Evolutionary conservation across 2,329 filamentous ascomycete species (phyloP).

Genomic region (Mollisia scopiformis): DNA sequence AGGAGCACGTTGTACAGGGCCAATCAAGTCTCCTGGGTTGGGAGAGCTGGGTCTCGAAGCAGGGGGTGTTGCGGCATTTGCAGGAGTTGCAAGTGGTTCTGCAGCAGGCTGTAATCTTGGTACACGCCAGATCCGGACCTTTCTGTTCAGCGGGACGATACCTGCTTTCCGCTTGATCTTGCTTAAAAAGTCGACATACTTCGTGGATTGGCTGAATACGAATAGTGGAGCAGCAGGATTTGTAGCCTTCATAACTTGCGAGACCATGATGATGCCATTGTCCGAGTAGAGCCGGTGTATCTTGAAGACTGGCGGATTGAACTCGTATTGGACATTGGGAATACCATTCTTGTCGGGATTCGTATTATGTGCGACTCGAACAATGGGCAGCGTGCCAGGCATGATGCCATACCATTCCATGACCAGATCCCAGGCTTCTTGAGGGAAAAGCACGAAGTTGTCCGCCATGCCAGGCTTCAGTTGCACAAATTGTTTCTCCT

Average conservation of each 20-base stretch:
- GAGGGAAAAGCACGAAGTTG: constrained; percentile 77
- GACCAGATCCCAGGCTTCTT: constrained; percentile 80
- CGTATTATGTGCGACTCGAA: constrained; percentile 78
- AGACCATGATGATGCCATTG: constrained; percentile 56
- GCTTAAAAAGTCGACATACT: constrained; percentile 75
- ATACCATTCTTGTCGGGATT: constrained; percentile 55
- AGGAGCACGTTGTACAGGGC: constrained; percentile 21
- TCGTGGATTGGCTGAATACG: constrained; percentile 71
- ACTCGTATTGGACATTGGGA: constrained; percentile 78
- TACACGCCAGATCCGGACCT: constrained; percentile 64
- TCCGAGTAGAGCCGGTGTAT: constrained; percentile 77
- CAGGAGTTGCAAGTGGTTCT: constrained; percentile 40
- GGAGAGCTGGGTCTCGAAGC: constrained; percentile 36
- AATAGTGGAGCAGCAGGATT: constrained; percentile 65
- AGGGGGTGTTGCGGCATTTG: constrained; percentile 45
- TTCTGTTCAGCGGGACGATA: constrained; percentile 70
- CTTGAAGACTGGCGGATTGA: constrained; percentile 82
- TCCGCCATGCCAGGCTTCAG: constrained; percentile 72
- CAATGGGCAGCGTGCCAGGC: constrained; percentile 70
- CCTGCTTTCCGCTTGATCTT: constrained; percentile 70
- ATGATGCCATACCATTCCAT: constrained; percentile 81
- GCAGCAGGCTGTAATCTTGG: constrained; percentile 31
- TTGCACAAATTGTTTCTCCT: constrained; percentile 65
- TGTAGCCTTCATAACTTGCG: constrained; percentile 62
- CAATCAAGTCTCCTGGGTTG: constrained; percentile 4